Percentiles rank a stretch among this genome's conserved stretches.
phyloP scores from a whole-genome alignment of 345 rosid genomes.

The Citrus sinensis region DVS_A1.0 CM039169.1:4572501-4573000 shows the following conservation, averaged over 20 bases:
- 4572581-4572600: conserved; percentile 29
- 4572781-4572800: conserved; percentile 2
- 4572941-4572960: conserved; percentile 76
- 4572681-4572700: conserved; percentile 14
- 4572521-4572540: conserved; percentile 18
- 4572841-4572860: conserved; percentile 49
- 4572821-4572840: conserved; percentile 23
- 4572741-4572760: conserved; percentile 44
- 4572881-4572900: conserved; percentile 26
- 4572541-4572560: neutral
- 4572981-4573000: conserved; percentile 42
- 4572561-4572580: conserved; percentile 36
- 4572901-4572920: conserved; percentile 18
- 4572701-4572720: conserved; percentile 15
- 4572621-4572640: neutral
- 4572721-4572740: conserved; percentile 19
- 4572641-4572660: neutral
- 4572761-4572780: conserved; percentile 41
- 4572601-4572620: conserved; percentile 51
- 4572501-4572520: neutral
- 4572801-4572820: conserved; percentile 6
- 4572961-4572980: conserved; percentile 78
- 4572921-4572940: conserved; percentile 73
- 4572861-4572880: conserved; percentile 29
- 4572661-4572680: neutral